Conservation (phyloP, 345 rosid species). For the Brassica nigra region DNA sequence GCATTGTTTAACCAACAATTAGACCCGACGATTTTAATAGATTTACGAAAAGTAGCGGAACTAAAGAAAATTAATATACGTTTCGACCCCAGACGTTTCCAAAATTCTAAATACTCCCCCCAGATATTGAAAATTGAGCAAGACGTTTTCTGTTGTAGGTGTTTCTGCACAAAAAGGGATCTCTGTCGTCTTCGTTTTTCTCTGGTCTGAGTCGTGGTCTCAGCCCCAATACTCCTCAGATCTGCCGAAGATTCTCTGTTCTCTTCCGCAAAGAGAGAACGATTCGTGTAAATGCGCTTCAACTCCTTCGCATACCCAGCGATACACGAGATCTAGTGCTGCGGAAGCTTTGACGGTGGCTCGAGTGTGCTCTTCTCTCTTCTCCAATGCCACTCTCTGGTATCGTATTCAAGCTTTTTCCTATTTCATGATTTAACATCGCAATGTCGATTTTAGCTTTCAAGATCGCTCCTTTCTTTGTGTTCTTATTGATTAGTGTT, state of each 20-base stretch:
- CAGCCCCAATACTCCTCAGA: conserved; percentile 30
- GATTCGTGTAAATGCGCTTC: conserved; percentile 12
- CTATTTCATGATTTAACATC: neutral
- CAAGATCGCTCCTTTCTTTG: conserved; percentile 10
- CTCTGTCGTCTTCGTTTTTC: conserved; percentile 37
- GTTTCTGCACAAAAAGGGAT: conserved; percentile 37
- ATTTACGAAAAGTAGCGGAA: neutral
- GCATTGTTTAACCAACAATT: conserved; percentile 26
- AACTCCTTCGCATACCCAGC: conserved; percentile 1
- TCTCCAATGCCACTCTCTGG: conserved; percentile 22
- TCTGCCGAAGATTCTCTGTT: conserved; percentile 33
- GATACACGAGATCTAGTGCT: conserved; percentile 37
- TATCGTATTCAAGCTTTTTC: conserved; percentile 4
- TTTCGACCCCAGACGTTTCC: conserved; percentile 12
- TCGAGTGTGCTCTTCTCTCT: conserved; percentile 28
- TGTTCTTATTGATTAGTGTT: neutral
- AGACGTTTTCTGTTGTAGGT: conserved; percentile 34
- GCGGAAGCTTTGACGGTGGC: conserved; percentile 23
- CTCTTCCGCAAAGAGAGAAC: conserved; percentile 1
- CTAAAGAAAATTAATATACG: neutral
- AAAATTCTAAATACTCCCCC: conserved; percentile 17
- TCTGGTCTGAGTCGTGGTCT: conserved; percentile 31
- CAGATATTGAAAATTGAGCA: conserved; percentile 1
- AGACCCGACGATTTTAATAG: neutral
- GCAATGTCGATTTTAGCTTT: conserved; percentile 36